Evolutionary conservation across 1,284 basidiomycete genomes (phyloP).

Genomic region (Leccinum fallax): DNA sequence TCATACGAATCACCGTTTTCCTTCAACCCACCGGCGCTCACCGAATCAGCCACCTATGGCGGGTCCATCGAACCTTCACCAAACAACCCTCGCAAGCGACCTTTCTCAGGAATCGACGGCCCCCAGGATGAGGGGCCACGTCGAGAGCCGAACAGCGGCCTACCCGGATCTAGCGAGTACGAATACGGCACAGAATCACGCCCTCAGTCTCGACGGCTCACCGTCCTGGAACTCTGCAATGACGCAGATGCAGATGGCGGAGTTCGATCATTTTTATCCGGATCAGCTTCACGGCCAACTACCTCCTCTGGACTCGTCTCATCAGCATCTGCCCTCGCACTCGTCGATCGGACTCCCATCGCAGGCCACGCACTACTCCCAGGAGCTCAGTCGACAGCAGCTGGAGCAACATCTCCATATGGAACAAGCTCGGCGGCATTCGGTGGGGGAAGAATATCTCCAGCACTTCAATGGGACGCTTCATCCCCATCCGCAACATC

Average conservation of each 20-base stretch:
- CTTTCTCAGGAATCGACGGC: conserved; percentile 57
- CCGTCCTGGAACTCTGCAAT: conserved; percentile 85
- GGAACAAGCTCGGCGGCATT: conserved; percentile 33
- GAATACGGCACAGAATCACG: conserved; percentile 68
- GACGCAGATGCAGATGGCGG: conserved; percentile 46
- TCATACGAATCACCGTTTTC: conserved; percentile 70
- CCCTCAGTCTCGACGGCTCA: conserved; percentile 74
- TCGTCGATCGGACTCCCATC: conserved; percentile 43
- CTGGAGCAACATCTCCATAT: conserved; percentile 39
- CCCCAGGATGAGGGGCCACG: conserved; percentile 48
- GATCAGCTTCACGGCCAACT: conserved; percentile 46
- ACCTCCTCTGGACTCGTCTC: conserved; percentile 53
- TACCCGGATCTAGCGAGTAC: conserved; percentile 43
- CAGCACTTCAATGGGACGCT: conserved; percentile 31
- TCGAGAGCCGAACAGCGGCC: conserved; percentile 33
- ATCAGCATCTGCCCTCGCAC: conserved; percentile 48
- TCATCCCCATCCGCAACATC: conserved; percentile 30
- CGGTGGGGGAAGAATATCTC: conserved; percentile 38
- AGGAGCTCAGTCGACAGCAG: conserved; percentile 47
- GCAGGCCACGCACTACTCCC: conserved; percentile 41
- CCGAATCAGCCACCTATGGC: conserved; percentile 37
- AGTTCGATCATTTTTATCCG: conserved; percentile 42
- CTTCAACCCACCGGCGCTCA: conserved; percentile 71
- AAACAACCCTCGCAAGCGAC: conserved; percentile 62
- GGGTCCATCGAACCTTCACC: conserved; percentile 36